These are phyloP conservation scores for Macadamia tetraphylla DNA, from an alignment of 164 flowering plant genomes.

Conservation along the genomic window DNA sequence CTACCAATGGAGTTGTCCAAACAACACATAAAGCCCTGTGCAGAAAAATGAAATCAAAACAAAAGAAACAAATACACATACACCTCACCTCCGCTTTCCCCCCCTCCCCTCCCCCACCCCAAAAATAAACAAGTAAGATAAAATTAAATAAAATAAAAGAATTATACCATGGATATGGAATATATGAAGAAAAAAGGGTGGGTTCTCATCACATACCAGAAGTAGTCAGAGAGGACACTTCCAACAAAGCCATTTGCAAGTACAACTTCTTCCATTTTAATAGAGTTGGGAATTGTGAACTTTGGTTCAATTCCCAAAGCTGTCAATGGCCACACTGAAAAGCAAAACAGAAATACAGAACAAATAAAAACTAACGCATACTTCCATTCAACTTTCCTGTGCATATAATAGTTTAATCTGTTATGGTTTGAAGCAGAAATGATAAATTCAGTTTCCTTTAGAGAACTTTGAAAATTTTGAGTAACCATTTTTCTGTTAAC, in stretches of 20 bases:
- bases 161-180: too few species aligned
- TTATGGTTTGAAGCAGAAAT: too few species aligned
- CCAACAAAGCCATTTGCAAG: slow-evolving; percentile 91
- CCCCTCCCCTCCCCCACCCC: too few species aligned
- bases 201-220: slow-evolving; percentile 48
- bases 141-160: too few species aligned
- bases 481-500: too few species aligned
- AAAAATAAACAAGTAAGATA: not conserved
- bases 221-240: slow-evolving; percentile 96
- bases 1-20: slow-evolving; percentile 90
- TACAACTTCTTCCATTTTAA: slow-evolving; percentile 79
- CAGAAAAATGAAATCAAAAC: slow-evolving; percentile 2
- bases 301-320: slow-evolving; percentile 97
- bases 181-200: too few species aligned
- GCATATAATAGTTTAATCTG: too few species aligned
- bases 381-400: too few species aligned
- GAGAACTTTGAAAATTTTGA: too few species aligned
- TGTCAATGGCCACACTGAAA: slow-evolving; percentile 88
- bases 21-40: slow-evolving; percentile 85
- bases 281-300: slow-evolving; percentile 81
- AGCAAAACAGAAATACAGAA: not conserved
- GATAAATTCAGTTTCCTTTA: too few species aligned
- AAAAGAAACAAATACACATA: not conserved
- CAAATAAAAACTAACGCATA: not conserved
- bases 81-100: too few species aligned